A percentile compares a stretch with the other conserved stretches of the same genome.
Evolutionary conservation across 768 basidiomycete species (phyloP).

Genomic region (Floccularia luteovirens): DNA sequence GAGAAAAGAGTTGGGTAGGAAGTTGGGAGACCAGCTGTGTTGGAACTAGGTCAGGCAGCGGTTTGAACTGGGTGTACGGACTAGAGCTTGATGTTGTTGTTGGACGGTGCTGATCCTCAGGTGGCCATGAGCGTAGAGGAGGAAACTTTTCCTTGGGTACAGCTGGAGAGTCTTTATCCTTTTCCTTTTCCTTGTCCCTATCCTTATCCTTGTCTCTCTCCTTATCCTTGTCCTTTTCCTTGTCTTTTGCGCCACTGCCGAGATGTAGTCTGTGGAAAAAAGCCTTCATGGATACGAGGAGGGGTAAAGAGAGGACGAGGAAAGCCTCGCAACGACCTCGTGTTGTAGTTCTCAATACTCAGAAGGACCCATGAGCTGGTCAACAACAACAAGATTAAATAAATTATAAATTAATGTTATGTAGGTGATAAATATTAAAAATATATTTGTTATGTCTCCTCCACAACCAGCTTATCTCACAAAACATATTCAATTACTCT

Average conservation of each 20-base stretch:
- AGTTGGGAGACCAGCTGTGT: conserved; percentile 25
- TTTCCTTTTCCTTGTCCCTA: no score
- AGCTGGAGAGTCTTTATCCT: conserved; percentile 29
- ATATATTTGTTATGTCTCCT: conserved; percentile 4
- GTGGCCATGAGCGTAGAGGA: conserved; percentile 66
- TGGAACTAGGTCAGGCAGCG: conserved; percentile 59
- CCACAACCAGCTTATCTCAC: conserved; percentile 61
- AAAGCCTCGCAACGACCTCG: conserved; percentile 2
- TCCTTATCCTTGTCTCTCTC: no score
- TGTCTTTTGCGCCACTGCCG: conserved; percentile 57
- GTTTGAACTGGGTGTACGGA: conserved; percentile 54
- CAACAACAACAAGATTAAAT: no score
- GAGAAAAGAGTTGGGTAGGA: conserved; percentile 21
- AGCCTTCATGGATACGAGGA: conserved; percentile 60
- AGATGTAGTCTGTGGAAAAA: conserved; percentile 73
- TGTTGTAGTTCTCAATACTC: not conserved
- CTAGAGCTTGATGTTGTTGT: conserved; percentile 35
- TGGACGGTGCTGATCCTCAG: conserved; percentile 26
- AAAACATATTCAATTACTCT: conserved; percentile 50
- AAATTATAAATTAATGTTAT: no score
- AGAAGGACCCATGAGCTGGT: no score
- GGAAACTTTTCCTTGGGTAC: conserved; percentile 57
- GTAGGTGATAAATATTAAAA: no score
- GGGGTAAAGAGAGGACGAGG: conserved; percentile 3
- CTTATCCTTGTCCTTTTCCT: conserved; percentile 48